These are phyloP conservation scores for Saccharomycopsis microspora DNA, from an alignment of 805 yeast species.

Conservation along the genomic window DNA sequence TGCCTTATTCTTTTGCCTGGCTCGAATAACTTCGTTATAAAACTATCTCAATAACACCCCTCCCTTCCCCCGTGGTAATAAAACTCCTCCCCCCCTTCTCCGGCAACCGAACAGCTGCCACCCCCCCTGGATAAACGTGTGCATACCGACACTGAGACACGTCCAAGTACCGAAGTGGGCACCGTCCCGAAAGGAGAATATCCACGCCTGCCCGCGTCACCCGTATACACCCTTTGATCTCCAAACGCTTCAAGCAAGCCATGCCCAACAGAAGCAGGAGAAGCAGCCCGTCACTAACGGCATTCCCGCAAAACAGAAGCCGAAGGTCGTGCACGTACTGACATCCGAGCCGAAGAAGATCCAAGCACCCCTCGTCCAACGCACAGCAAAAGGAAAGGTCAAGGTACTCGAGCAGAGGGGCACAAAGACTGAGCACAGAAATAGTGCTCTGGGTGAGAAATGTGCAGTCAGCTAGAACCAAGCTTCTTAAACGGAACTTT, in stretches of 20 bases:
- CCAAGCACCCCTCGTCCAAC: conserved; percentile 55
- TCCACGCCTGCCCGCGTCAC: conserved; percentile 74
- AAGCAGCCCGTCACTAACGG: conserved; percentile 63
- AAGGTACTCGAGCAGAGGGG: conserved; percentile 42
- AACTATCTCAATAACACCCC: conserved; percentile 46
- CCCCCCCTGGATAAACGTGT: conserved; percentile 48
- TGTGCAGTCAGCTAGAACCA: conserved; percentile 62
- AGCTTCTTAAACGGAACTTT: conserved; percentile 37
- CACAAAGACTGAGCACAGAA: conserved; percentile 48
- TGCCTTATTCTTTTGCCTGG: background rate
- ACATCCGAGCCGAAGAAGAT: conserved; percentile 58
- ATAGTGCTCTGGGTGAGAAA: conserved; percentile 58
- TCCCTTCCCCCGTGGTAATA: conserved; percentile 39
- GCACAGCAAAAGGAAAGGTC: conserved; percentile 71
- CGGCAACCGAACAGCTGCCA: conserved; percentile 42
- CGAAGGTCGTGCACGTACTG: conserved; percentile 40
- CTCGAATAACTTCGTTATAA: conserved; percentile 22
- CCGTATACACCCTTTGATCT: conserved; percentile 59
- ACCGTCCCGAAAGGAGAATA: conserved; percentile 45
- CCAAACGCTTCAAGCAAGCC: conserved; percentile 34
- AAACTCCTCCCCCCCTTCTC: conserved; percentile 41
- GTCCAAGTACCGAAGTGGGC: conserved; percentile 40
- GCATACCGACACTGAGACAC: conserved; percentile 67
- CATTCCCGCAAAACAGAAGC: conserved; percentile 67
- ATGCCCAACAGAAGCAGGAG: conserved; percentile 48